Evolutionary conservation across 129 eudicot genomes (phyloP).

Genomic region (Helianthus tuberosus): DNA sequence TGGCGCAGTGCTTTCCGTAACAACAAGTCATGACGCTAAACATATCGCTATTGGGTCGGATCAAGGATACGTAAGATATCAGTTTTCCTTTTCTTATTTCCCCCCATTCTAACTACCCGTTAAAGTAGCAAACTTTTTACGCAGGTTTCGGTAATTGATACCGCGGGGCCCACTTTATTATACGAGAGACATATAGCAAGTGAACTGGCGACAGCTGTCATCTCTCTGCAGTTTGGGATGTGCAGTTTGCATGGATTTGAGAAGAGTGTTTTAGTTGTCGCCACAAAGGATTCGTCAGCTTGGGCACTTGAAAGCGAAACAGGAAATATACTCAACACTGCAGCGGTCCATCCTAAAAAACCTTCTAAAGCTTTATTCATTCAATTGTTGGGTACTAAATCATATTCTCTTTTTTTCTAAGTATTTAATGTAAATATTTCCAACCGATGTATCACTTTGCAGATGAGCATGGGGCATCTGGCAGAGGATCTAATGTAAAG

Average conservation of each 20-base stretch:
- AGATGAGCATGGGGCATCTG: slow-evolving; percentile 59
- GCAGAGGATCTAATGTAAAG: slow-evolving; percentile 54
- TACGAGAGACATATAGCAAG: slow-evolving; percentile 75
- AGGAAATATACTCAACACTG: slow-evolving; percentile 65
- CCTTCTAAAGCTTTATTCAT: slow-evolving; percentile 75
- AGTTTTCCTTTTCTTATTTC: not conserved
- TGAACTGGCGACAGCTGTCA: slow-evolving; percentile 68
- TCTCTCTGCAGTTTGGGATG: slow-evolving; percentile 72
- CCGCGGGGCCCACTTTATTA: slow-evolving; percentile 56
- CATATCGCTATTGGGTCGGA: slow-evolving; percentile 91
- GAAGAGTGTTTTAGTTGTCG: slow-evolving; percentile 63
- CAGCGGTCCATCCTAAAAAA: slow-evolving; percentile 70
- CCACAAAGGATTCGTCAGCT: slow-evolving; percentile 85
- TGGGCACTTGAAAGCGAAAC: slow-evolving; percentile 86
- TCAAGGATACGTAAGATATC: slow-evolving; percentile 77
- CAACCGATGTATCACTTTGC: slow-evolving; percentile 14
- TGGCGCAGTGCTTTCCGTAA: slow-evolving; percentile 64
- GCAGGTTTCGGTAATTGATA: slow-evolving; percentile 76
- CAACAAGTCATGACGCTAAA: slow-evolving; percentile 45
- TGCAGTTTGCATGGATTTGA: slow-evolving; percentile 87
- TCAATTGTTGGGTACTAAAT: slow-evolving; percentile 67
- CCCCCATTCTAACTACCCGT: not conserved
- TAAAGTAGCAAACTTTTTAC: slow-evolving; percentile 6
- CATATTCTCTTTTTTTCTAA: slow-evolving; percentile 2
- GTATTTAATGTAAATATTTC: slow-evolving; percentile 6